Evolutionary conservation across 2,329 filamentous ascomycete genomes (phyloP).

Genomic region (Trichoderma oligosporum): DNA sequence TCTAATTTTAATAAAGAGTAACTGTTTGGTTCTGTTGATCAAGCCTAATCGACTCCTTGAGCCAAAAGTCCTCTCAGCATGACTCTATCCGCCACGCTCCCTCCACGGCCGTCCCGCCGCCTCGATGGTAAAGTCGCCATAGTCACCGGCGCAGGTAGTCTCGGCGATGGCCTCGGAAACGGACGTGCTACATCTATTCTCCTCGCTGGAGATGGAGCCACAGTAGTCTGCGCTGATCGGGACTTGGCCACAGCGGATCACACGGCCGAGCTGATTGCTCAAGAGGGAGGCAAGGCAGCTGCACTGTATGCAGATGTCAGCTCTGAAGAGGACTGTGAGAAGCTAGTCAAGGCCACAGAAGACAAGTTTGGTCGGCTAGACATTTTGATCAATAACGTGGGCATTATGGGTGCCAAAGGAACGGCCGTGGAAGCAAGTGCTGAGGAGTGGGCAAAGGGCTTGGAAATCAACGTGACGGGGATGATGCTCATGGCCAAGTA

Average conservation of each 20-base stretch:
- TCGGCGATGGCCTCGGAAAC: constrained; percentile 57
- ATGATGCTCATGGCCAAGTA: constrained; percentile 64
- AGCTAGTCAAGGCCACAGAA: constrained; percentile 40
- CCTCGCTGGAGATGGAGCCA: constrained; percentile 55
- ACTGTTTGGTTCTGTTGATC: too few species aligned
- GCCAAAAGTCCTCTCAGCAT: neutral
- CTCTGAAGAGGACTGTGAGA: constrained; percentile 47
- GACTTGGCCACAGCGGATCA: constrained; percentile 46
- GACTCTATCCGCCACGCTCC: constrained; percentile 2
- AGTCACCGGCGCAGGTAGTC: constrained; percentile 34
- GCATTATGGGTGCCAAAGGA: constrained; percentile 55
- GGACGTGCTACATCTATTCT: constrained; percentile 56
- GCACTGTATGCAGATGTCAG: constrained; percentile 54
- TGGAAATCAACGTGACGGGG: constrained; percentile 60
- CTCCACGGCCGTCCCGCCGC: constrained; percentile 26
- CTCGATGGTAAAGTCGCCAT: constrained; percentile 28
- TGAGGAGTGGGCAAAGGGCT: constrained; percentile 51
- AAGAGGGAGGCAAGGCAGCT: constrained; percentile 40
- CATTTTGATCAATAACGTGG: constrained; percentile 63
- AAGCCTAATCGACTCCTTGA: neutral
- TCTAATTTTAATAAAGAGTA: too few species aligned
- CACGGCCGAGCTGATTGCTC: constrained; percentile 51
- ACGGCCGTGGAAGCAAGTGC: constrained; percentile 60
- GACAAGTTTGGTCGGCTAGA: constrained; percentile 53
- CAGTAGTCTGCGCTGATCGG: constrained; percentile 56